These are phyloP conservation scores for Pythium diclinum DNA, from an alignment of 352 stramenopile genomes.

Conservation along the genomic window DNA sequence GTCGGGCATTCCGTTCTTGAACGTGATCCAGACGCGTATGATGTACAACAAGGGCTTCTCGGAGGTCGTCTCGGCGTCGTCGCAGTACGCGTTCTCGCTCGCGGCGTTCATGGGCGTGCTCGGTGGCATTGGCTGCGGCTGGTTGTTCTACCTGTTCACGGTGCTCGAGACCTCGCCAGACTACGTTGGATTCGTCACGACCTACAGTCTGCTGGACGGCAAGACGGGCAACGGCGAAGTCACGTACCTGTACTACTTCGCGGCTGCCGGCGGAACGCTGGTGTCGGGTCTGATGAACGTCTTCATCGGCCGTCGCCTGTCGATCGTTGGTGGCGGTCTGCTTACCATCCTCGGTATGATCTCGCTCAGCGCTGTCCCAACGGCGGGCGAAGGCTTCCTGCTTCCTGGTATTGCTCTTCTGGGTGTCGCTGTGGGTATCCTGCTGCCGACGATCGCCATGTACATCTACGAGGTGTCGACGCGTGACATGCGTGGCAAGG, in stretches of 20 bases:
- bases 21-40: slow-evolving; percentile 88
- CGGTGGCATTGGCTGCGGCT: slow-evolving; percentile 69
- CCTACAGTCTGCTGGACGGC: slow-evolving; percentile 64
- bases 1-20: slow-evolving; percentile 82
- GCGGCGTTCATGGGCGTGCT: slow-evolving; percentile 75
- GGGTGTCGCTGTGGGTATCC: slow-evolving; percentile 50
- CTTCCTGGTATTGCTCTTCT: slow-evolving; percentile 64
- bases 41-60: slow-evolving; percentile 91
- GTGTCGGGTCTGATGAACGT: slow-evolving; percentile 56
- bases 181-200: slow-evolving; percentile 76
- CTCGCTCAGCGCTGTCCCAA: slow-evolving; percentile 56
- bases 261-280: slow-evolving; percentile 46
- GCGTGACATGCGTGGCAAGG: slow-evolving; percentile 79
- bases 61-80: slow-evolving; percentile 79
- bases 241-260: slow-evolving; percentile 71
- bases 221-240: slow-evolving; percentile 56
- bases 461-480: slow-evolving; percentile 89
- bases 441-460: slow-evolving; percentile 69
- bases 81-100: slow-evolving; percentile 83
- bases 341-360: slow-evolving; percentile 71
- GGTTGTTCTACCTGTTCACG: slow-evolving; percentile 79
- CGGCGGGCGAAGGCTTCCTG: slow-evolving; percentile 48
- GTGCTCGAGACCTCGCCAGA: slow-evolving; percentile 67
- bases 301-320: slow-evolving; percentile 72
- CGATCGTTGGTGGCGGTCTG: slow-evolving; percentile 68